Percentiles rank a stretch among this genome's conserved stretches.
phyloP scores from a whole-genome alignment of 2,329 filamentous ascomycete genomes.

The Fusarium anguioides region DNA sequence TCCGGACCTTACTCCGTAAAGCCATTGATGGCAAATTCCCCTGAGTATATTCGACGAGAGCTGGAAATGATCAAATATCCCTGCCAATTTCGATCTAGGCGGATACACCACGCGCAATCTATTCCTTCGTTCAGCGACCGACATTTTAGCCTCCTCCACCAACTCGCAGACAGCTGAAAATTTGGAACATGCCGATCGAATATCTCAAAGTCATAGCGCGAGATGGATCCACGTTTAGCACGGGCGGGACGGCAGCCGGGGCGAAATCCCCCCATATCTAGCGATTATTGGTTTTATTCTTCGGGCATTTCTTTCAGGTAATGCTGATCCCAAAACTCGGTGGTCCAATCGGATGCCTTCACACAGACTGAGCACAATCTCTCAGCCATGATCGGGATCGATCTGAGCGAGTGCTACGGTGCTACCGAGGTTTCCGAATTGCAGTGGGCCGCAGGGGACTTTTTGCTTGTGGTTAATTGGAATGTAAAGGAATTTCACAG shows the following conservation, averaged over 20 bases:
- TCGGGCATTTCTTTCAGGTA: neutral
- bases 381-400: neutral
- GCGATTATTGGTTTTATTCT: neutral
- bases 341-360: neutral
- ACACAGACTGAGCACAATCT: neutral
- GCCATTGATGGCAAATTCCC: neutral
- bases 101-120: no score
- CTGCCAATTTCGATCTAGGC: neutral
- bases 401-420: neutral
- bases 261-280: neutral
- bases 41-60: neutral
- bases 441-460: neutral
- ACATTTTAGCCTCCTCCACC: constrained; percentile 6
- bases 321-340: neutral
- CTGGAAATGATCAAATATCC: neutral
- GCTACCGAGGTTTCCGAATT: constrained; percentile 7
- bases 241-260: neutral
- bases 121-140: neutral
- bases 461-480: neutral
- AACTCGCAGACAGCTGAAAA: neutral
- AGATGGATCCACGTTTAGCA: constrained; percentile 6
- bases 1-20: neutral
- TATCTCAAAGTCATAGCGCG: constrained; percentile 2
- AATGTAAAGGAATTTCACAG: neutral
- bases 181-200: neutral